Conservation (phyloP, 2,329 filamentous ascomycete species). For the Talaromyces sp. region DNA sequence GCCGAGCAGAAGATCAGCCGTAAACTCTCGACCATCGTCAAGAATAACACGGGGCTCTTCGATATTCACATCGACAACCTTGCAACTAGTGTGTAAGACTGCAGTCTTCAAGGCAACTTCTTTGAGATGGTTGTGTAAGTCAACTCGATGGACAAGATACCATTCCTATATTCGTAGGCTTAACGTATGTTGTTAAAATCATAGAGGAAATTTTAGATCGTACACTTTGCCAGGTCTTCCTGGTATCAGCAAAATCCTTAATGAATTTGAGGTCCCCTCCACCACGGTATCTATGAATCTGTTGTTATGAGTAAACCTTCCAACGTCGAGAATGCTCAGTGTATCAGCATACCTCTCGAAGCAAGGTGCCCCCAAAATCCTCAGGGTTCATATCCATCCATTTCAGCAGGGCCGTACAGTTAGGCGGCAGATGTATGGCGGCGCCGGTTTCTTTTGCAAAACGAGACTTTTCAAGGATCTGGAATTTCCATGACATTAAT, state of each 20-base stretch:
- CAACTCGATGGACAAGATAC: conserved; percentile 43
- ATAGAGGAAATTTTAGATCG: conserved; percentile 24
- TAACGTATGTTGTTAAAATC: not conserved
- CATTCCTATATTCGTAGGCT: conserved; percentile 25
- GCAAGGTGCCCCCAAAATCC: not conserved
- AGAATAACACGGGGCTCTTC: conserved; percentile 25
- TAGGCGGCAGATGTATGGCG: not conserved
- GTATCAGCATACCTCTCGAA: not conserved
- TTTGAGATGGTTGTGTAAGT: conserved; percentile 42
- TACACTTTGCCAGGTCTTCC: conserved; percentile 8
- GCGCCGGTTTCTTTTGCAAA: not conserved
- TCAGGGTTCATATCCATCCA: not conserved
- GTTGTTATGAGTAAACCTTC: not conserved
- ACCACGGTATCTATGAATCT: not conserved
- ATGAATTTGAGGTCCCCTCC: not conserved
- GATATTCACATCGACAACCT: conserved; percentile 21
- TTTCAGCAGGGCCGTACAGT: not conserved
- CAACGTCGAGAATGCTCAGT: too few relatives aligned
- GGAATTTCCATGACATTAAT: not conserved
- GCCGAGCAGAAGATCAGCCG: conserved; percentile 27
- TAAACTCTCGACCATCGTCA: conserved; percentile 25
- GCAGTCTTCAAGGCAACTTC: conserved; percentile 31
- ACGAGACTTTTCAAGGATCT: not conserved
- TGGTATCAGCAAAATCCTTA: not conserved
- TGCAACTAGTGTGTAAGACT: conserved; percentile 27